A percentile compares a stretch with the other conserved stretches of the same genome.
Conservation (phyloP, 2,329 filamentous ascomycete genomes). For the Pezicula carpinea region DNA sequence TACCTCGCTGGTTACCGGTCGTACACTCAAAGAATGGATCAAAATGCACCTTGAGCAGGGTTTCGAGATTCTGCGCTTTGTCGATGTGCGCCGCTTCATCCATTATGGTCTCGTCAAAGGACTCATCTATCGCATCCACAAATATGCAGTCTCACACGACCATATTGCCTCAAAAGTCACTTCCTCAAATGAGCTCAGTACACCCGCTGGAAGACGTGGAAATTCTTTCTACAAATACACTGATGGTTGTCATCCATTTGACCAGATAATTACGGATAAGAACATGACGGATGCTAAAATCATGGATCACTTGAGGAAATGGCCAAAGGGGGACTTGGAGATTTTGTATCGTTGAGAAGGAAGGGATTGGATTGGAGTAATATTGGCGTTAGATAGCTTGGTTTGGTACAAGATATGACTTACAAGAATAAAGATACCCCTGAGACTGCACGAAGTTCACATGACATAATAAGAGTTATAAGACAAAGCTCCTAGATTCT, state of each 20-base stretch:
- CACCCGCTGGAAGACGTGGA: conserved; percentile 24
- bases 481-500: too few relatives aligned
- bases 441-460: too few relatives aligned
- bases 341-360: conserved; percentile 31
- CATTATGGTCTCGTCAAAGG: conserved; percentile 97
- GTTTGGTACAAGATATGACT: too few relatives aligned
- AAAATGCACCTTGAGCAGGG: conserved; percentile 64
- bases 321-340: conserved; percentile 37
- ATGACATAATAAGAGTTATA: too few relatives aligned
- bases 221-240: conserved; percentile 59
- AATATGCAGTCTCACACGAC: conserved; percentile 72
- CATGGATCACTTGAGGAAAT: conserved; percentile 59
- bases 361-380: too few relatives aligned
- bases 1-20: conserved; percentile 75
- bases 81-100: conserved; percentile 87
- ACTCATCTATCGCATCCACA: conserved; percentile 87
- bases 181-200: conserved; percentile 41
- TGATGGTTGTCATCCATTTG: conserved; percentile 72
- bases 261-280: conserved; percentile 76
- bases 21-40: conserved; percentile 85
- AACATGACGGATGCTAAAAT: conserved; percentile 67
- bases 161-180: conserved; percentile 48
- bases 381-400: too few relatives aligned
- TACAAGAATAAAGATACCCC: too few relatives aligned
- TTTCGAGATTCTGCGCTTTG: conserved; percentile 62